Evolutionary conservation across 257 asterid genomes (phyloP).

Genomic region (Nemophila menziesii): DNA sequence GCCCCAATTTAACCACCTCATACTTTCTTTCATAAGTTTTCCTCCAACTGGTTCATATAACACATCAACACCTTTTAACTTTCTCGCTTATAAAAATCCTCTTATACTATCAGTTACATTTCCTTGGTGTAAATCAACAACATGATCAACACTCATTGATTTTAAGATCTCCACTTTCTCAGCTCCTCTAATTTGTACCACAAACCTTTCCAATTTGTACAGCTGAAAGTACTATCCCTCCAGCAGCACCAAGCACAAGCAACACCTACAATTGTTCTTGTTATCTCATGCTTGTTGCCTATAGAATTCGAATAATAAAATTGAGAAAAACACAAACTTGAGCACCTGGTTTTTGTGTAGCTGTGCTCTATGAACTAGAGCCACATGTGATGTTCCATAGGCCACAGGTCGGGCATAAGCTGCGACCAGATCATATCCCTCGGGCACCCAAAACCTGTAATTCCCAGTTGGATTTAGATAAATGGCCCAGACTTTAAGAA

Average conservation of each 20-base stretch:
- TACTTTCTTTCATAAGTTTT: conserved; percentile 59
- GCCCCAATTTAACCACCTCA: conserved; percentile 86
- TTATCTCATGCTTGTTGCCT: not conserved
- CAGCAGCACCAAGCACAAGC: conserved; percentile 97
- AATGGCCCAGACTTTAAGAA: conserved; percentile 8
- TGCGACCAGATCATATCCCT: conserved; percentile 76
- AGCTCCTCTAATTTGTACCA: conserved; percentile 78
- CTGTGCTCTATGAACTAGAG: conserved; percentile 78
- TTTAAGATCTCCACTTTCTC: conserved; percentile 64
- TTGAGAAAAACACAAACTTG: not conserved
- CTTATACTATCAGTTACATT: conserved; percentile 52
- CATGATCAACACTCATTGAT: conserved; percentile 80
- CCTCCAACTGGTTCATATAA: conserved; percentile 98
- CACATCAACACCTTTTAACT: conserved; percentile 84
- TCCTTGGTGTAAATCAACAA: conserved; percentile 59
- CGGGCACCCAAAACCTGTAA: conserved; percentile 61
- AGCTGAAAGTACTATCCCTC: conserved; percentile 95
- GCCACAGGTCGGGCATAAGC: conserved; percentile 88
- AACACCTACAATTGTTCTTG: conserved; percentile 37
- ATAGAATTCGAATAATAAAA: not conserved
- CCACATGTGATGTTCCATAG: conserved; percentile 91
- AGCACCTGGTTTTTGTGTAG: conserved; percentile 56
- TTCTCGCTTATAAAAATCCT: conserved; percentile 57
- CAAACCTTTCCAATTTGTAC: conserved; percentile 85
- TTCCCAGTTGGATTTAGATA: conserved; percentile 6